These are phyloP conservation scores for Medicago truncatula DNA, from an alignment of 306 rosid genomes.

Conservation along the genomic window DNA sequence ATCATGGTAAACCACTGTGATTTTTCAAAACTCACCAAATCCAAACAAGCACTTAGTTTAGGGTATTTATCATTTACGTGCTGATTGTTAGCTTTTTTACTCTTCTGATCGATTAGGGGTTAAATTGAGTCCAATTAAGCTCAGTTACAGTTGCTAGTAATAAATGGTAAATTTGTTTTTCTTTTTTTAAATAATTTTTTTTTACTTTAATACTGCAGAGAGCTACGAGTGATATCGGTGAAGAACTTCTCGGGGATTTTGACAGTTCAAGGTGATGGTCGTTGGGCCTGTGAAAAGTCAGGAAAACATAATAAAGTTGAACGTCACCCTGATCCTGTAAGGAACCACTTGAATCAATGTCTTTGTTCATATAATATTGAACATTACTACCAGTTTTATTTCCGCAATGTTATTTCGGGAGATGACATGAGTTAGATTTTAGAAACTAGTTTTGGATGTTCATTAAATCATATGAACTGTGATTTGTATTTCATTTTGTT, in stretches of 20 bases:
- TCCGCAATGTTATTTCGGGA: neutral
- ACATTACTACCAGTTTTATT: neutral
- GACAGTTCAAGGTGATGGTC: conserved; percentile 61
- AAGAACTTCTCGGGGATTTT: conserved; percentile 77
- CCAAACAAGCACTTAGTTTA: too few relatives aligned
- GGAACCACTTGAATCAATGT: conserved; percentile 15
- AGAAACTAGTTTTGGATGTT: conserved; percentile 26
- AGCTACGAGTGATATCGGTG: conserved; percentile 68
- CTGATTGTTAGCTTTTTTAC: neutral
- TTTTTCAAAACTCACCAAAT: too few relatives aligned
- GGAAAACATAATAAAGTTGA: conserved; percentile 54
- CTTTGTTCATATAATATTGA: neutral
- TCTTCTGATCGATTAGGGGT: too few relatives aligned
- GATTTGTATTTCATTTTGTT: conserved; percentile 29
- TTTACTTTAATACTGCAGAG: conserved; percentile 49
- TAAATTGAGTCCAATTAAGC: too few relatives aligned
- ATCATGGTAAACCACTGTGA: too few relatives aligned
- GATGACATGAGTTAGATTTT: neutral
- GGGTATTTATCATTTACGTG: too few relatives aligned
- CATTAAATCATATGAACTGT: neutral
- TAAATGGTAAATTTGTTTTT: too few relatives aligned
- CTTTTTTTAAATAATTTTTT: conserved; percentile 22
- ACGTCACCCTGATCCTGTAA: conserved; percentile 74
- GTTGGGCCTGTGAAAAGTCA: conserved; percentile 67
- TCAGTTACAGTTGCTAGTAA: too few relatives aligned